phyloP scores from a whole-genome alignment of 352 stramenopile genomes.

The Synura sp. region DNA sequence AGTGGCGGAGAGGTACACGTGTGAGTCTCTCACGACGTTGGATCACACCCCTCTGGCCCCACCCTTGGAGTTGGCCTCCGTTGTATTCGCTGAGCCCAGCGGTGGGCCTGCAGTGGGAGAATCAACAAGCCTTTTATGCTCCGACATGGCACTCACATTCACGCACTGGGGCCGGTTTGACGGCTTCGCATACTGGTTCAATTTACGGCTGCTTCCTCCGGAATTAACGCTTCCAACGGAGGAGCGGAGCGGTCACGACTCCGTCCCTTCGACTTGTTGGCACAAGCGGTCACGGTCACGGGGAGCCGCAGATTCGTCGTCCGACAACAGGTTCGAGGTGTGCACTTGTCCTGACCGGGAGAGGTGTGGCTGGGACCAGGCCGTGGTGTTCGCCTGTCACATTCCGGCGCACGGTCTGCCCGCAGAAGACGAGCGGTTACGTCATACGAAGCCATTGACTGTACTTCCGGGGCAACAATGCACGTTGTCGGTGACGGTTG shows the following conservation, averaged over 20 bases:
- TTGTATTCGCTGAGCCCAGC: not conserved
- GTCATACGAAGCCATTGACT: not conserved
- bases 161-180: slow-evolving; percentile 44
- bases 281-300: too few species aligned
- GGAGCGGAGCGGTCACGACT: not conserved
- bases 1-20: not conserved
- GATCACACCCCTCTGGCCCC: not conserved
- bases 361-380: slow-evolving; percentile 31
- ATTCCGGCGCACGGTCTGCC: too few species aligned
- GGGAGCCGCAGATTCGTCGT: too few species aligned
- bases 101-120: too few species aligned
- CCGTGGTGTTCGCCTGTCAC: slow-evolving; percentile 2
- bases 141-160: slow-evolving; percentile 25
- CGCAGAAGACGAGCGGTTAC: too few species aligned
- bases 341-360: slow-evolving; percentile 5
- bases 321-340: not conserved
- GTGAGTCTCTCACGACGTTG: not conserved
- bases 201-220: slow-evolving; percentile 43
- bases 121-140: too few species aligned
- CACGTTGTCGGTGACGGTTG: not conserved
- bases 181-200: slow-evolving; percentile 51
- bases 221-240: not conserved
- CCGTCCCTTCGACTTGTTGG: too few species aligned
- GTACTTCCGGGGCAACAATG: not conserved
- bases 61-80: too few species aligned